These are phyloP conservation scores for Globisporangium cystogenes DNA, from an alignment of 352 stramenopile species.

Conservation along the genomic window DNA sequence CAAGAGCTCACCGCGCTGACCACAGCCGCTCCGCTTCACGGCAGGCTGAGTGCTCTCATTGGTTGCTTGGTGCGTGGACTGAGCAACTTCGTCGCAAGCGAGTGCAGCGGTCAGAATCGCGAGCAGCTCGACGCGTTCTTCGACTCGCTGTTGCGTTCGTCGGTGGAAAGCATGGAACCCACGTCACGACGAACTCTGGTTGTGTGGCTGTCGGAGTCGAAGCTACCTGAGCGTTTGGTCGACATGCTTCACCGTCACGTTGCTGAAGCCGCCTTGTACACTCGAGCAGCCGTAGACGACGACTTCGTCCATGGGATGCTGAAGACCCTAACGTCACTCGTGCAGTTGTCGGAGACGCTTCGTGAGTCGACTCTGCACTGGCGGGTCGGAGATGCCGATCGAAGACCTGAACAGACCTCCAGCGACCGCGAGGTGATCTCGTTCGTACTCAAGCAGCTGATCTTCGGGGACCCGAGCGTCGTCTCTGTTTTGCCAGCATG, in stretches of 20 bases:
- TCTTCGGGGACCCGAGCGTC: conserved; percentile 6
- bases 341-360: conserved; percentile 4
- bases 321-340: conserved; percentile 4
- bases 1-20: not conserved
- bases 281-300: not conserved
- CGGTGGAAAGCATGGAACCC: not conserved
- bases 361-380: not conserved
- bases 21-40: not conserved
- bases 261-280: not conserved
- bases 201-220: conserved; percentile 3
- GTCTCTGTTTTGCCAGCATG: not conserved
- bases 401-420: not conserved
- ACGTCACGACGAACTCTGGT: not conserved
- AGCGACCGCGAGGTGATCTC: conserved; percentile 2
- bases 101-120: not conserved
- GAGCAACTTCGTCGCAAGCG: conserved; percentile 14
- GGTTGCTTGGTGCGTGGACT: conserved; percentile 19
- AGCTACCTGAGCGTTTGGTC: not conserved
- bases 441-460: conserved; percentile 14
- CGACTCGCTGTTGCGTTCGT: conserved; percentile 1
- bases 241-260: not conserved
- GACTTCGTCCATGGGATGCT: conserved; percentile 4
- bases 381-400: not conserved
- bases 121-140: conserved; percentile 9
- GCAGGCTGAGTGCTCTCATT: conserved; percentile 10